A percentile compares a stretch with the other conserved stretches of the same genome.
phyloP scores from a whole-genome alignment of 345 rosid species.

The Bretschneidera sinensis region DNA sequence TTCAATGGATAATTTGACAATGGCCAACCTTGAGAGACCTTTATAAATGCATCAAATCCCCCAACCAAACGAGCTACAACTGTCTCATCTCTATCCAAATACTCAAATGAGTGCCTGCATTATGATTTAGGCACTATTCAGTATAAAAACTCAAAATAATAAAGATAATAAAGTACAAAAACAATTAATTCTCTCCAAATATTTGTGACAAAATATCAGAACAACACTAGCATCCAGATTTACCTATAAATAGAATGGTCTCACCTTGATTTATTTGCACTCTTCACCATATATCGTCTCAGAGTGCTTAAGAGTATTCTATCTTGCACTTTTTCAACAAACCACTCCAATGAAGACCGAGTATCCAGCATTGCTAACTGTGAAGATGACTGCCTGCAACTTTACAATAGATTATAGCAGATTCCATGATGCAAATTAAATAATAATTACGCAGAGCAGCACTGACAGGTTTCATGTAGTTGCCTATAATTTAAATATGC shows the following conservation, averaged over 20 bases:
- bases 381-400: conserved; percentile 48
- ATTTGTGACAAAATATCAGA: too few relatives aligned
- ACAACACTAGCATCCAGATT: too few relatives aligned
- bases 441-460: too few relatives aligned
- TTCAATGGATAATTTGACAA: conserved; percentile 37
- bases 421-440: not conserved
- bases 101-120: conserved; percentile 66
- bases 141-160: not conserved
- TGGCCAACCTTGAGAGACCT: conserved; percentile 76
- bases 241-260: conserved; percentile 6
- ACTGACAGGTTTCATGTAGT: too few relatives aligned
- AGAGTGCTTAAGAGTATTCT: conserved; percentile 58
- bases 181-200: too few relatives aligned
- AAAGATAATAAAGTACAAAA: not conserved
- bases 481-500: too few relatives aligned
- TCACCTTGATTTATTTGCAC: conserved; percentile 59
- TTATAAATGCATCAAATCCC: conserved; percentile 55
- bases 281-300: conserved; percentile 47
- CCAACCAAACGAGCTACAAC: conserved; percentile 54
- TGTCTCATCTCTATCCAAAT: conserved; percentile 59
- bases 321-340: conserved; percentile 60
- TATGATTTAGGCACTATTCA: not conserved
- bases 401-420: conserved; percentile 12
- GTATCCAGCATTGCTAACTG: conserved; percentile 35
- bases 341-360: conserved; percentile 61